These are phyloP conservation scores for Acacia pycnantha DNA, from an alignment of 331 rosid genomes.

Conservation along the genomic window DNA sequence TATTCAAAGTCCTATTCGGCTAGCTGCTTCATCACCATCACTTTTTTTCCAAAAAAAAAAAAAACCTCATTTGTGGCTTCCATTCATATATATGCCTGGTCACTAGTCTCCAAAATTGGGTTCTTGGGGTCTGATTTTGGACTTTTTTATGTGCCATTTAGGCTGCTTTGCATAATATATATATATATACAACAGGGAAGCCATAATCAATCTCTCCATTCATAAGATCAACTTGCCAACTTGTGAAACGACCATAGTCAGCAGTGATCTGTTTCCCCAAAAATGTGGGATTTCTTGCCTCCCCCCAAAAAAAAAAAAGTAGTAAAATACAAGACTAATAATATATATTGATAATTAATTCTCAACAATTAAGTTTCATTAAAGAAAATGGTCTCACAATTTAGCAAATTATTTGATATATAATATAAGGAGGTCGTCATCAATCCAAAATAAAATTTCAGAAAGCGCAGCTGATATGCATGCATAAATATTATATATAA, in stretches of 20 bases:
- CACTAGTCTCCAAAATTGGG: background rate
- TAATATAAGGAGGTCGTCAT: too few species aligned
- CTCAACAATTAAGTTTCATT: too few species aligned
- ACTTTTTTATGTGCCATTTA: background rate
- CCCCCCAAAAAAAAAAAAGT: too few species aligned
- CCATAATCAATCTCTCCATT: background rate
- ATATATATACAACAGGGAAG: background rate
- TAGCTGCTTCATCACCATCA: background rate
- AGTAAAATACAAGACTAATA: too few species aligned
- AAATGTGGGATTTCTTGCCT: background rate
- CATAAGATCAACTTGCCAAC: background rate
- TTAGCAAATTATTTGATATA: too few species aligned
- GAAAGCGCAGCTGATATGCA: too few species aligned
- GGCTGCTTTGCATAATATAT: background rate
- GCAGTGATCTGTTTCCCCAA: background rate
- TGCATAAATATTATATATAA: too few species aligned
- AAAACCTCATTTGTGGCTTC: background rate
- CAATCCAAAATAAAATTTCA: too few species aligned
- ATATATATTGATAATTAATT: too few species aligned
- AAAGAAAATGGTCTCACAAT: background rate
- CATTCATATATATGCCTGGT: background rate
- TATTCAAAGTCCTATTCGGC: background rate
- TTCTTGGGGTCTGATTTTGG: background rate
- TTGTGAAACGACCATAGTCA: background rate
- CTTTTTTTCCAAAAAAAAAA: background rate